phyloP scores from a whole-genome alignment of 495 filamentous ascomycete genomes.

The Beverwykella pulmonaria region DNA sequence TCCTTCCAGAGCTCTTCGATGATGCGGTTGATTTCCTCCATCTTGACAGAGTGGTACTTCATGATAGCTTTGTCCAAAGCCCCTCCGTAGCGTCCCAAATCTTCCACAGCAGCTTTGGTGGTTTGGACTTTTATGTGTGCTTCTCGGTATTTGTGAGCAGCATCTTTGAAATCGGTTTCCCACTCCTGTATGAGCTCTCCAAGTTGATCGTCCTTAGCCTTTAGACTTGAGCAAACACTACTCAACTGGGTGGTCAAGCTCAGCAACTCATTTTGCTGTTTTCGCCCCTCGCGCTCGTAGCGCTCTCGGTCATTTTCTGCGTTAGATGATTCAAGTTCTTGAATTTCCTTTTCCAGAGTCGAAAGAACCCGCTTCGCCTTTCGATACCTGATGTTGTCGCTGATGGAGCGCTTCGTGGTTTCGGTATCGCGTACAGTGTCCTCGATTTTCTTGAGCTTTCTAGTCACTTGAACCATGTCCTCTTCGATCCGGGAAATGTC shows the following conservation, averaged over 20 bases:
- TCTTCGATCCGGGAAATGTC: constrained; percentile 66
- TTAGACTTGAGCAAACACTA: constrained; percentile 70
- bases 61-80: constrained; percentile 96
- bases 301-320: constrained; percentile 78
- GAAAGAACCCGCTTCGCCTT: constrained; percentile 69
- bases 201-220: constrained; percentile 79
- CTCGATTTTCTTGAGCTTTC: constrained; percentile 74
- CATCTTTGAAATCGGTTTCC: constrained; percentile 82
- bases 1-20: constrained; percentile 93
- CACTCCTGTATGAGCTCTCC: constrained; percentile 70
- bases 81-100: constrained; percentile 74
- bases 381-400: constrained; percentile 84
- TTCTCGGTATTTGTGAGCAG: constrained; percentile 80
- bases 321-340: constrained; percentile 75
- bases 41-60: constrained; percentile 92
- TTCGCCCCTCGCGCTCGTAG: constrained; percentile 67
- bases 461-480: constrained; percentile 67
- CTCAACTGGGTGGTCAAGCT: constrained; percentile 62
- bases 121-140: constrained; percentile 88
- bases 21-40: constrained; percentile 98
- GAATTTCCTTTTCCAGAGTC: constrained; percentile 67
- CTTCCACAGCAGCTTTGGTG: constrained; percentile 88
- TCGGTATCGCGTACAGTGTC: constrained; percentile 75
- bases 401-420: constrained; percentile 77
- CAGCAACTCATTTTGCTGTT: constrained; percentile 63